These are phyloP conservation scores for Jimgerdemannia flammicorona DNA, from an alignment of 192 early-diverging fungal species.

Conservation along the genomic window DNA sequence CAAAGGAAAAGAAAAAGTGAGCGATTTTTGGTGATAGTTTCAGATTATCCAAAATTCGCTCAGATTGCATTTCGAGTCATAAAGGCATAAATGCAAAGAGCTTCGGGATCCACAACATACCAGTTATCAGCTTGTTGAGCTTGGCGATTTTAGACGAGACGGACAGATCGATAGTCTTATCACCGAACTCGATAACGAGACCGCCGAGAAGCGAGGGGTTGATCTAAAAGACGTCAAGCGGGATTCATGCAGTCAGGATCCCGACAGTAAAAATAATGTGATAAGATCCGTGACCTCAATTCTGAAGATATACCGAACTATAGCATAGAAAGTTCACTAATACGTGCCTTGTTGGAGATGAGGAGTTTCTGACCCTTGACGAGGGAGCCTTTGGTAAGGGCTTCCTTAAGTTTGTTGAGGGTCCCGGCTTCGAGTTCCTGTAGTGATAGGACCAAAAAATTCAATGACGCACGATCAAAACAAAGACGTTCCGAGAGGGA, in stretches of 20 bases:
- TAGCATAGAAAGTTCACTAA: no score
- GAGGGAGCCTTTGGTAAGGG: constrained; percentile 67
- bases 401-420: constrained; percentile 48
- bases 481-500: no score
- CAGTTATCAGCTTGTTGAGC: constrained; percentile 89
- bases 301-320: no score
- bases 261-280: no score
- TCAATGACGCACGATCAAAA: background rate
- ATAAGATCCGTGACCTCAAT: no score
- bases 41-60: no score
- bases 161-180: constrained; percentile 98
- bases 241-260: no score
- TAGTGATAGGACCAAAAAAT: constrained; percentile 2
- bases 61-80: no score
- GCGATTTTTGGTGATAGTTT: no score
- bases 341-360: constrained; percentile 75
- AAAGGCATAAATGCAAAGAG: no score
- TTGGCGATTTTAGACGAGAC: constrained; percentile 93
- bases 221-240: constrained; percentile 45
- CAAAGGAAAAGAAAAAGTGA: no score
- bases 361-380: constrained; percentile 79
- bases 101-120: no score
- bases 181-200: constrained; percentile 95
- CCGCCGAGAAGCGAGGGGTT: constrained; percentile 93
- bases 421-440: constrained; percentile 79